Base-by-base conservation (phyloP, 2,329 filamentous ascomycete species). In the Colletotrichum sp. region DNA sequence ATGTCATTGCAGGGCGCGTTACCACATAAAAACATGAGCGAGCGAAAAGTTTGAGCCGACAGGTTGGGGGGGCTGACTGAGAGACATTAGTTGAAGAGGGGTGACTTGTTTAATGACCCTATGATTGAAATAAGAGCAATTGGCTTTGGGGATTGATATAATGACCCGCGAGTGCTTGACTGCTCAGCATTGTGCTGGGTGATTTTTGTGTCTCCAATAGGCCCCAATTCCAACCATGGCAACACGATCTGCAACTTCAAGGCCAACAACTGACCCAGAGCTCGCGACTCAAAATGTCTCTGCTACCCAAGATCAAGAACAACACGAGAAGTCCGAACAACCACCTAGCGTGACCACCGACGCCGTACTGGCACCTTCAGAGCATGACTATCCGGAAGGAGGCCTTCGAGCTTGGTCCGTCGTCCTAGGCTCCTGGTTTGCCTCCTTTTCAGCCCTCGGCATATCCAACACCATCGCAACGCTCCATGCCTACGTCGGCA, bases 331-430 rank as follows among this genome's bases (percentile, higher is more conserved):
- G 16, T 36, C 15, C 4, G 21, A n/a, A 12, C 13, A 4, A 6
- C 18, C 7, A 28, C 6, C 21, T 6, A 13, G 38, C 3, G 13
- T 30, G 10, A 9, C 24, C 3, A 5, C 26, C 4, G 58, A 70
- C 9, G 77, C 48, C 66, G 81, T 61, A 6, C 4, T 21, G 3
- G 15, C 26, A 2, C 12, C 48, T 21, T 21, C 18, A 21, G 83
- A 87, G 18, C 87, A 90, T 75, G 89, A 89, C 2, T 97, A 96
- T 80, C 96, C 96, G 0, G 96, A 98, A 85, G 96, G 96, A 62
- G 96, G 96, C 10, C 82, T 91, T 12, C 85, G 91, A 79, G 95
- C 95, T 67, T 98, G 96, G 95, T 89, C 94, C 6, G 95, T 98
- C 32, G 95, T 98, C 5, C 86, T 96, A 18, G 96, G 96, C 36